Percentiles rank a stretch among this genome's conserved stretches.
phyloP scores from a whole-genome alignment of 2,329 filamentous ascomycete genomes.

The Fusarium tuaranense region DNA sequence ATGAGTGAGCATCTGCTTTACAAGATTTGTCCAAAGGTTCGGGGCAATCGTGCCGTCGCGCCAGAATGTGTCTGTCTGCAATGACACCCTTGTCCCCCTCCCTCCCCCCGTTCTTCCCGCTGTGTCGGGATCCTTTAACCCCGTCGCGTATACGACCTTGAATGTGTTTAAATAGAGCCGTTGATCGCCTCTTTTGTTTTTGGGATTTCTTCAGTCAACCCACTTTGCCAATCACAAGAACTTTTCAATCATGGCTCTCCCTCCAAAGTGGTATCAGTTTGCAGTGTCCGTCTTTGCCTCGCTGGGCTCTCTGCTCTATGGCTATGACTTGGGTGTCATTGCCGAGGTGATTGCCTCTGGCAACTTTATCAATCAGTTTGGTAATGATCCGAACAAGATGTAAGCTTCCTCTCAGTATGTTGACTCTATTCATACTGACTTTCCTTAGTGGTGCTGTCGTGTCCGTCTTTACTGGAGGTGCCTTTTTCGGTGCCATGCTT shows the following conservation, averaged over 20 bases:
- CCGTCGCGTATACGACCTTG: not conserved
- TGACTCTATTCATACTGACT: not conserved
- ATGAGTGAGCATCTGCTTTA: not conserved
- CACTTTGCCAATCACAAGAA: not conserved
- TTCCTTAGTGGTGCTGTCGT: slow-evolving; percentile 55
- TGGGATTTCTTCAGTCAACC: not conserved
- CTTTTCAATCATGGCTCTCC: slow-evolving; percentile 52
- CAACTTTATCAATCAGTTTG: slow-evolving; percentile 56
- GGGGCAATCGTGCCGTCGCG: not conserved
- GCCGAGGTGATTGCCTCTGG: slow-evolving; percentile 63
- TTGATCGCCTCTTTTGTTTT: not conserved
- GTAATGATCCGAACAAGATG: slow-evolving; percentile 48
- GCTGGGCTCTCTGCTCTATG: slow-evolving; percentile 41
- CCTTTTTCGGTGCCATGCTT: slow-evolving; percentile 75
- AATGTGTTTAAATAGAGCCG: not conserved
- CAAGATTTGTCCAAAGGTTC: not conserved
- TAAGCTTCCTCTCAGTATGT: not conserved
- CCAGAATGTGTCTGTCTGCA: not conserved
- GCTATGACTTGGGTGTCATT: slow-evolving; percentile 49
- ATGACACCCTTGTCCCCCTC: not conserved
- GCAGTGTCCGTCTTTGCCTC: slow-evolving; percentile 53
- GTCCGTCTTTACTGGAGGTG: slow-evolving; percentile 82
- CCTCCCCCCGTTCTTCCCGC: not conserved
- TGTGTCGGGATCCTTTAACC: not conserved
- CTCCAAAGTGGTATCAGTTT: slow-evolving; percentile 62